Conservation (phyloP, 192 early-diverging fungal species). For the Backusella tarrabulga region DNA sequence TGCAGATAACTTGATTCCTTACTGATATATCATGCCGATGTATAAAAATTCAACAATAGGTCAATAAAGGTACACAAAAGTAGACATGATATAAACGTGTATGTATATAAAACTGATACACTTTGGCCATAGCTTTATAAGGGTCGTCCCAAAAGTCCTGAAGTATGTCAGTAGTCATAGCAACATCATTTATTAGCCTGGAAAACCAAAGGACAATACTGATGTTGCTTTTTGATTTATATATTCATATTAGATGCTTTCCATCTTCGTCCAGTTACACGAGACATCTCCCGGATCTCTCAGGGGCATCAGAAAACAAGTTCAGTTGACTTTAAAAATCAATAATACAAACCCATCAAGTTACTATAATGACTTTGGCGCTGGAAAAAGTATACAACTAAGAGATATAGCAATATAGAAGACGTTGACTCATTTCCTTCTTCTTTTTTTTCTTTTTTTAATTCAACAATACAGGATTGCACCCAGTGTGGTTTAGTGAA, state of each 20-base stretch:
- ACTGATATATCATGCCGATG: background rate
- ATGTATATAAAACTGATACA: background rate
- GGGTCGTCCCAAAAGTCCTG: background rate
- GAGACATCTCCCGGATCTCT: slow-evolving; percentile 14
- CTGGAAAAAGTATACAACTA: background rate
- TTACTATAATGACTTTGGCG: slow-evolving; percentile 14
- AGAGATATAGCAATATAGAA: background rate
- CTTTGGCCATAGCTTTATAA: background rate
- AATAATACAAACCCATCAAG: slow-evolving; percentile 10
- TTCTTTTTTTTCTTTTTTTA: too few relatives aligned
- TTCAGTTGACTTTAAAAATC: slow-evolving; percentile 10
- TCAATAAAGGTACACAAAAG: background rate
- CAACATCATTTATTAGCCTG: background rate
- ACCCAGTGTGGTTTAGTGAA: slow-evolving; percentile 24
- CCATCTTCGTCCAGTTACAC: slow-evolving; percentile 6
- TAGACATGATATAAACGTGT: too few relatives aligned
- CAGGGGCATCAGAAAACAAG: slow-evolving; percentile 9
- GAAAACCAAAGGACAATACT: background rate
- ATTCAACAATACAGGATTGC: background rate
- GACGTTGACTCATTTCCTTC: background rate
- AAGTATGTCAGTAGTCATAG: background rate
- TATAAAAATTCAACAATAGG: background rate
- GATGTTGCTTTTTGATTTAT: background rate
- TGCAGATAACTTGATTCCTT: background rate
- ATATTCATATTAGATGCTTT: slow-evolving; percentile 1